A percentile compares a stretch with the other conserved stretches of the same genome.
These are phyloP conservation scores for Hibiscus tridactylites DNA, from an alignment of 345 rosid species.

Conservation along the genomic window DNA sequence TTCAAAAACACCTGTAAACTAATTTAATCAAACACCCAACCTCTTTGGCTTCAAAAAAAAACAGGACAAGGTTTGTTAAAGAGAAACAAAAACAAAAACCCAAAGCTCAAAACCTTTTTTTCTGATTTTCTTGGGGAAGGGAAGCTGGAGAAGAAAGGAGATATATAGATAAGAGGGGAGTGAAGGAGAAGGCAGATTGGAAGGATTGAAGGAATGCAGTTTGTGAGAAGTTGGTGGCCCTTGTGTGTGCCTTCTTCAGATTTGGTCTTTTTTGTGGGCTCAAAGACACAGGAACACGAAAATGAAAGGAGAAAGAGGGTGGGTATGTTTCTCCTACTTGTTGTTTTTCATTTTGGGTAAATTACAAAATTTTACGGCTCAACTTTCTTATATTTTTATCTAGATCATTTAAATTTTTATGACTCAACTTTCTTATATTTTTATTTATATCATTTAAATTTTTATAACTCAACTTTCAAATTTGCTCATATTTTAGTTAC, in stretches of 20 bases:
- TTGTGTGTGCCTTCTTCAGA: neutral
- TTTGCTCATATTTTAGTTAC: too few species aligned
- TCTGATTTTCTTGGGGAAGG: neutral
- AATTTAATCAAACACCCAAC: neutral
- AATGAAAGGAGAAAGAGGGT: neutral
- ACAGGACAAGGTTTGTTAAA: neutral
- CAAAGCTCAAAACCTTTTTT: neutral
- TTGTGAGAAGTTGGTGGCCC: slow-evolving; percentile 3
- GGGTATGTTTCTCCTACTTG: too few species aligned
- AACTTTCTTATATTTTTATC: too few species aligned
- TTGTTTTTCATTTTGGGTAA: neutral
- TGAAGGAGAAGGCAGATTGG: slow-evolving; percentile 15
- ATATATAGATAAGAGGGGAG: slow-evolving; percentile 37
- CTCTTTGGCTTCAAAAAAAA: neutral
- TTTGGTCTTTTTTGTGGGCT: neutral
- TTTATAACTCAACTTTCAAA: too few species aligned
- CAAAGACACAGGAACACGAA: neutral
- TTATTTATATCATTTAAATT: too few species aligned
- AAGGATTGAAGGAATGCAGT: slow-evolving; percentile 12
- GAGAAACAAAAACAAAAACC: neutral
- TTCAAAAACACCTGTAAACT: neutral
- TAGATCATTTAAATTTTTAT: too few species aligned
- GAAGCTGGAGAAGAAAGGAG: neutral
- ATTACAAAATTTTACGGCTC: too few species aligned
- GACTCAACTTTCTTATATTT: too few species aligned